These are phyloP conservation scores for Gnomoniopsis smithogilvyi DNA, from an alignment of 2,329 filamentous ascomycete genomes.

Conservation along the genomic window DNA sequence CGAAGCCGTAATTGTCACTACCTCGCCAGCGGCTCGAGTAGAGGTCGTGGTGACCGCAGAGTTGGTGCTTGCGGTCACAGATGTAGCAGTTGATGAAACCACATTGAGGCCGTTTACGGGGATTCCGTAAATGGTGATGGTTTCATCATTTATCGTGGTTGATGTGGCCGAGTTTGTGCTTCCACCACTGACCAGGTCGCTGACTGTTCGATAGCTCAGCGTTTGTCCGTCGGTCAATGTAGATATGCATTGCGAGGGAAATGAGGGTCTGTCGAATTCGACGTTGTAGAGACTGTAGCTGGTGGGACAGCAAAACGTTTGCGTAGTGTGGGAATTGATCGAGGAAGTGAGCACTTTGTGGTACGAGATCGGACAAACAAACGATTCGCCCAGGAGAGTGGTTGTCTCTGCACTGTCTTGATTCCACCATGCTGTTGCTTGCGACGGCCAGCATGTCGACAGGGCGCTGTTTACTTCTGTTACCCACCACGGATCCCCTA, in stretches of 20 bases:
- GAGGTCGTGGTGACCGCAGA: neutral
- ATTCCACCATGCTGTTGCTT: conserved; percentile 11
- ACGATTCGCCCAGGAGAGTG: neutral
- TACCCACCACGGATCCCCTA: conserved; percentile 11
- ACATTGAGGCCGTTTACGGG: conserved; percentile 7
- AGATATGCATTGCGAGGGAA: conserved; percentile 10
- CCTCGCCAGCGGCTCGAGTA: neutral
- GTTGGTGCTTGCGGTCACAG: neutral
- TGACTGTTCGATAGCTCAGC: neutral
- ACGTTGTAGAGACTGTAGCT: conserved; percentile 3
- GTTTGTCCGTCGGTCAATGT: conserved; percentile 1
- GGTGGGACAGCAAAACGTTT: conserved; percentile 9
- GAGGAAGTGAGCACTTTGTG: neutral
- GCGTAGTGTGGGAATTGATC: neutral
- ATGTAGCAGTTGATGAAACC: neutral
- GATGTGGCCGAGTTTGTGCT: neutral
- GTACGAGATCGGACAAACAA: conserved; percentile 2
- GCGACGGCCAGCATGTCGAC: conserved; percentile 13
- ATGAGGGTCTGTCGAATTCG: neutral
- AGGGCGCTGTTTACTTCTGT: neutral
- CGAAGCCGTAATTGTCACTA: neutral
- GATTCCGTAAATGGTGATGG: neutral
- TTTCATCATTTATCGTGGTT: neutral
- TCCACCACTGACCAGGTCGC: neutral
- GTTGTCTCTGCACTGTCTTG: conserved; percentile 1